Evolutionary conservation across 129 eudicot genomes (phyloP).

Genomic region (Heracleum sosnowskyi): DNA sequence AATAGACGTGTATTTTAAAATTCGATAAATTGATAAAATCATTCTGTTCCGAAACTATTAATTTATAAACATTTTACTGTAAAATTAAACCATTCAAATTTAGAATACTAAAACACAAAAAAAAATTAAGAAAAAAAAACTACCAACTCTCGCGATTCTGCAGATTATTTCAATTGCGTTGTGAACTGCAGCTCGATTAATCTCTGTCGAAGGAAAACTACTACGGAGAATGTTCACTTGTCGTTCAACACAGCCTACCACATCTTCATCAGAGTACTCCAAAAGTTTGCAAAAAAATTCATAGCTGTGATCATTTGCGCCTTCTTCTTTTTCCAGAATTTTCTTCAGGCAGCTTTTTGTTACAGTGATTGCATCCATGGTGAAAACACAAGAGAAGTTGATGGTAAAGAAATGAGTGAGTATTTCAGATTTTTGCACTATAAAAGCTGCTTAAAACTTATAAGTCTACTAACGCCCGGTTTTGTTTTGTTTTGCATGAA

Average conservation of each 20-base stretch:
- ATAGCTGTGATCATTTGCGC: too few species aligned
- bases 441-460: too few species aligned
- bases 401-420: background rate
- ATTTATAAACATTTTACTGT: background rate
- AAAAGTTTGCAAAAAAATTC: constrained; percentile 1
- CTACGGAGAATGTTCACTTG: constrained; percentile 45
- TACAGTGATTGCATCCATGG: background rate
- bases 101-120: constrained; percentile 5
- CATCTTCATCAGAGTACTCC: constrained; percentile 38
- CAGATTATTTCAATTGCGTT: constrained; percentile 41
- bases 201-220: constrained; percentile 26
- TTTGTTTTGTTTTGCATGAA: too few species aligned
- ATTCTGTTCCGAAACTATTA: background rate
- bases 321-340: background rate
- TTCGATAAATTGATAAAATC: background rate
- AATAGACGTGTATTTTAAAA: too few species aligned
- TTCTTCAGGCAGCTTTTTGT: background rate
- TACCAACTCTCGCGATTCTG: constrained; percentile 55
- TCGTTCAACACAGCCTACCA: constrained; percentile 28
- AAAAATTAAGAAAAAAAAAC: background rate
- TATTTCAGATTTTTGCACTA: background rate
- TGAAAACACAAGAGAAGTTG: background rate
- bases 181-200: constrained; percentile 58
- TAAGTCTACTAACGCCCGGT: too few species aligned
- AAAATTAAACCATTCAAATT: background rate